These are phyloP conservation scores for Kluyveromyces wickerhamii DNA, from an alignment of 805 yeast species.

Conservation along the genomic window DNA sequence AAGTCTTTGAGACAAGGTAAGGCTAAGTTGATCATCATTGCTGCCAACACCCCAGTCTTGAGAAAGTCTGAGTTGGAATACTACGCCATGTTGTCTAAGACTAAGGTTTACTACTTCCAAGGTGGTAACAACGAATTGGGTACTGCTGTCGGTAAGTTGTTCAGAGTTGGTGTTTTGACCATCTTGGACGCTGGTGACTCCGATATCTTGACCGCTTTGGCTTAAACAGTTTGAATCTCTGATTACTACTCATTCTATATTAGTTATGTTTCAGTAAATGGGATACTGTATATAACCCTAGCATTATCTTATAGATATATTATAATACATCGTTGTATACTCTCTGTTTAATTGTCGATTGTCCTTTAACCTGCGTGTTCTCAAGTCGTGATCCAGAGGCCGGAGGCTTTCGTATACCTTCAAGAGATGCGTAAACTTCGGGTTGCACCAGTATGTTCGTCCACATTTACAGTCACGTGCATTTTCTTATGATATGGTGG, in stretches of 20 bases:
- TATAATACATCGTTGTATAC: no score
- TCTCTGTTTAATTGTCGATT: no score
- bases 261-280: neutral
- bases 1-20: conserved; percentile 98
- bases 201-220: conserved; percentile 76
- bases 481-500: no score
- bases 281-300: conserved; percentile 1
- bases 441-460: no score
- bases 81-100: conserved; percentile 99
- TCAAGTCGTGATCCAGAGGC: no score
- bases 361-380: no score
- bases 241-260: no score
- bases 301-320: no score
- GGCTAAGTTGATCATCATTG: conserved; percentile 96
- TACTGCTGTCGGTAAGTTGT: conserved; percentile 99
- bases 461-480: no score
- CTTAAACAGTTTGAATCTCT: conserved; percentile 26
- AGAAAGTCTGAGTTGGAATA: conserved; percentile 99
- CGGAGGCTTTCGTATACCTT: no score
- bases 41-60: conserved; percentile 99
- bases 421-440: no score
- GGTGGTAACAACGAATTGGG: conserved; percentile 99
- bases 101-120: conserved; percentile 95
- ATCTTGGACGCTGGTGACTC: conserved; percentile 99
- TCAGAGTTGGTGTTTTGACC: conserved; percentile 98